A percentile compares a stretch with the other conserved stretches of the same genome.
Conservation (phyloP, 441 rosid species). For the Gossypium schwendimanii region DNA sequence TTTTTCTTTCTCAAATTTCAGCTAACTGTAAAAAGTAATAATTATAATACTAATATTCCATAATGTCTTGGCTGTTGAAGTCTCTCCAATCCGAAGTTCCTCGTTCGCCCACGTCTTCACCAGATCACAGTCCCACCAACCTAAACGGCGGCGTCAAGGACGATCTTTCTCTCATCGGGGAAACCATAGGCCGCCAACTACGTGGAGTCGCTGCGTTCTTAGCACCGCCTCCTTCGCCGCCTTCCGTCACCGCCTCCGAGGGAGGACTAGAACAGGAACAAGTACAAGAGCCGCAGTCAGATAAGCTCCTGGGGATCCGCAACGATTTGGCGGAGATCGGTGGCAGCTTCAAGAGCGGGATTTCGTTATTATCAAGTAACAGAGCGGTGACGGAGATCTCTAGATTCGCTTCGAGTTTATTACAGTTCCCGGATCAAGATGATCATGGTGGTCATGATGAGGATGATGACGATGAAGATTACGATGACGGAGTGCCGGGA, state of each 20-base stretch:
- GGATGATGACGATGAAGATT: constrained; percentile 14
- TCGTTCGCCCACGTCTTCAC: constrained; percentile 17
- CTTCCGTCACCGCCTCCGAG: background rate
- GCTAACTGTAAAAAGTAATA: background rate
- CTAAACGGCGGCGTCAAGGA: constrained; percentile 25
- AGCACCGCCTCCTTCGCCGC: constrained; percentile 35
- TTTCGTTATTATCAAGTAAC: constrained; percentile 33
- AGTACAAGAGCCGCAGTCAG: constrained; percentile 1
- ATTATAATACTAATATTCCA: background rate
- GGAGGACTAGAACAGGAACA: background rate
- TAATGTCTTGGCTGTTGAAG: constrained; percentile 62
- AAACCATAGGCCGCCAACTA: constrained; percentile 41
- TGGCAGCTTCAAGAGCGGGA: constrained; percentile 45
- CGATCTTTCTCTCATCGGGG: constrained; percentile 32
- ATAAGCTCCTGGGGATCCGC: constrained; percentile 44
- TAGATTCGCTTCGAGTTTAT: constrained; percentile 43
- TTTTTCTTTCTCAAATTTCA: constrained; percentile 4
- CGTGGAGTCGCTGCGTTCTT: constrained; percentile 54
- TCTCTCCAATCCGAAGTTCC: constrained; percentile 29
- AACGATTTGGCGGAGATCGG: constrained; percentile 66
- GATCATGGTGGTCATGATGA: constrained; percentile 7
- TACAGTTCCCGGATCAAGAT: constrained; percentile 26
- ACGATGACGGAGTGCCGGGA: constrained; percentile 36
- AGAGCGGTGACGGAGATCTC: constrained; percentile 36
- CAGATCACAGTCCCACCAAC: background rate